These are phyloP conservation scores for Hibiscus mutabilis DNA, from an alignment of 345 rosid genomes.

Conservation along the genomic window DNA sequence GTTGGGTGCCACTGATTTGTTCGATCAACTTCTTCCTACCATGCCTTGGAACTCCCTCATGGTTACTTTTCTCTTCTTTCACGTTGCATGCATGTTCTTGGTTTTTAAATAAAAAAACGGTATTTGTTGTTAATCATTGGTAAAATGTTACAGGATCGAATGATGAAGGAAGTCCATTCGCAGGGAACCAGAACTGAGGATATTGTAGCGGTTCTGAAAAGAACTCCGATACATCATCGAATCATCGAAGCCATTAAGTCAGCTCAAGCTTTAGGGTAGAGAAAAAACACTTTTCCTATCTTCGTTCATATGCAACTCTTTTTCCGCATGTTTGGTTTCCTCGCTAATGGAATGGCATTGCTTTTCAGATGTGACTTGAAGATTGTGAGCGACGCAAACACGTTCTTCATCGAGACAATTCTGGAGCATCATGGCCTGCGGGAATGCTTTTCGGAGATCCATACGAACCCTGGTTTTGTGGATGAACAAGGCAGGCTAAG, in stretches of 20 bases:
- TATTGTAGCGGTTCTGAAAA: slow-evolving; percentile 42
- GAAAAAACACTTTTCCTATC: neutral
- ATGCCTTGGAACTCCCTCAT: slow-evolving; percentile 89
- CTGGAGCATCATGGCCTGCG: neutral
- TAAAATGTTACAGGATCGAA: slow-evolving; percentile 43
- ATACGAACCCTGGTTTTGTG: neutral
- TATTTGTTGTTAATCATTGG: no score
- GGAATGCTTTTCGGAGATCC: neutral
- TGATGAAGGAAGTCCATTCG: slow-evolving; percentile 69
- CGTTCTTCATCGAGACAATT: neutral
- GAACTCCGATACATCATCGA: slow-evolving; percentile 55
- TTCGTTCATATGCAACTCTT: neutral
- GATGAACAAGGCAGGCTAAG: neutral
- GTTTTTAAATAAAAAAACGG: no score
- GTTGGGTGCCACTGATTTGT: slow-evolving; percentile 63
- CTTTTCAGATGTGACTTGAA: neutral
- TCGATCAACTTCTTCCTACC: slow-evolving; percentile 75
- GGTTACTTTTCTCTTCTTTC: slow-evolving; percentile 21
- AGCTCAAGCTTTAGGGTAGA: slow-evolving; percentile 59
- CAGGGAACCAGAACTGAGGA: slow-evolving; percentile 47
- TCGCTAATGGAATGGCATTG: neutral
- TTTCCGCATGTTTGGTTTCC: neutral
- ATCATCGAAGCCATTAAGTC: slow-evolving; percentile 65
- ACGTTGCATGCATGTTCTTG: neutral
- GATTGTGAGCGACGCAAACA: neutral